These are phyloP conservation scores for Gyromitra esculenta DNA, from an alignment of 2,329 filamentous ascomycete species.

Conservation along the genomic window DNA sequence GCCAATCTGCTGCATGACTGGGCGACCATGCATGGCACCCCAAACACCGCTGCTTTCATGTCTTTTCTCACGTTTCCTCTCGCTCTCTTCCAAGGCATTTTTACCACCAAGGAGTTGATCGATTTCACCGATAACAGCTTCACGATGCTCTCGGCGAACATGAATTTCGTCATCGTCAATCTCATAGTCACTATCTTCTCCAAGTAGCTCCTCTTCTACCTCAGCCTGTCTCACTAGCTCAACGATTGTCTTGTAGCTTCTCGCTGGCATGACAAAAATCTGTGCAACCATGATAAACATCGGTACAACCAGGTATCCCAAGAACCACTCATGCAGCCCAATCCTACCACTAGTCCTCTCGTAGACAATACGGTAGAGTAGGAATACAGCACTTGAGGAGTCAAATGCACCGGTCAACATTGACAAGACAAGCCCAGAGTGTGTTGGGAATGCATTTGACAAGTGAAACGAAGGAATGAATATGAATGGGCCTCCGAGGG, in stretches of 20 bases:
- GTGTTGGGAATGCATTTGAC: constrained; percentile 81
- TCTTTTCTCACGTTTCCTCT: constrained; percentile 73
- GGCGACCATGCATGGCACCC: constrained; percentile 81
- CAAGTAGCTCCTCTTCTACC: constrained; percentile 59
- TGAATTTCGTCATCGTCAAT: constrained; percentile 63
- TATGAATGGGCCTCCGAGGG: constrained; percentile 80
- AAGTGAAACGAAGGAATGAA: constrained; percentile 87
- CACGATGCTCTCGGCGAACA: constrained; percentile 66
- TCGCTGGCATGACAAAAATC: constrained; percentile 75
- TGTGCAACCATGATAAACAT: constrained; percentile 73
- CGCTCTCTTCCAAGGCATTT: constrained; percentile 70
- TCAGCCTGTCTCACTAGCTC: constrained; percentile 81
- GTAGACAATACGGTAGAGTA: constrained; percentile 77
- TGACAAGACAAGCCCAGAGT: constrained; percentile 81
- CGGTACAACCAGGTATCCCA: constrained; percentile 76
- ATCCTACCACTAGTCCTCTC: constrained; percentile 69
- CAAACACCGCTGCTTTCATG: constrained; percentile 80
- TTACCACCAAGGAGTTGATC: constrained; percentile 76
- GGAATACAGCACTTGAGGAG: constrained; percentile 79
- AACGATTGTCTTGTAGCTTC: constrained; percentile 84
- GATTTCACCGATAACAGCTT: constrained; percentile 74
- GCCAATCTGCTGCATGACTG: constrained; percentile 76
- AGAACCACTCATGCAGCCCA: constrained; percentile 74
- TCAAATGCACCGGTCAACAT: constrained; percentile 84
- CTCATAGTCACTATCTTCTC: constrained; percentile 60